phyloP scores from a whole-genome alignment of 2,329 filamentous ascomycete species.

The Orbilia blumenaviensis region DNA sequence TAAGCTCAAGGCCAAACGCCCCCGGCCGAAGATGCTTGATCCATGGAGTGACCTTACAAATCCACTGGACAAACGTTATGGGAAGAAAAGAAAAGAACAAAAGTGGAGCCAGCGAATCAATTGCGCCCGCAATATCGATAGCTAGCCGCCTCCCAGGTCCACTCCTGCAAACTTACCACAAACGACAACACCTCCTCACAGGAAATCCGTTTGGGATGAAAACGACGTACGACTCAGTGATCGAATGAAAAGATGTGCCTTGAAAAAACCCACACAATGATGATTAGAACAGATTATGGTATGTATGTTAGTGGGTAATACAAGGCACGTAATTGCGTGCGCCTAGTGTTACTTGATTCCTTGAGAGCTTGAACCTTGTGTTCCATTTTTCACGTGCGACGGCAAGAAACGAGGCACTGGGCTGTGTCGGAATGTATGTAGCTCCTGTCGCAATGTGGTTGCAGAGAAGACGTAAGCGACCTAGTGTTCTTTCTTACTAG shows the following conservation, averaged over 20 bases:
- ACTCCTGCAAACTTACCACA: slow-evolving; percentile 46
- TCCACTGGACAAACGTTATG: slow-evolving; percentile 26
- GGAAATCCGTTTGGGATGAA: not conserved
- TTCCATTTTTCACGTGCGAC: slow-evolving; percentile 43
- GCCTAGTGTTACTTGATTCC: not conserved
- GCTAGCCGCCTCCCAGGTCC: slow-evolving; percentile 37
- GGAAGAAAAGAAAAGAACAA: not conserved
- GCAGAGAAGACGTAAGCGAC: slow-evolving; percentile 48
- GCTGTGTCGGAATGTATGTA: slow-evolving; percentile 9
- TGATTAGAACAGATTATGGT: not conserved
- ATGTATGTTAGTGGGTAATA: slow-evolving; percentile 27
- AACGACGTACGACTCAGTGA: not conserved
- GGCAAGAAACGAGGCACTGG: slow-evolving; percentile 22
- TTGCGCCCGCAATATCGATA: slow-evolving; percentile 48
- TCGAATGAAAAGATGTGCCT: not conserved
- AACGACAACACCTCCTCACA: slow-evolving; percentile 48
- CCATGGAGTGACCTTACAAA: slow-evolving; percentile 6
- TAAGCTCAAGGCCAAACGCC: not conserved
- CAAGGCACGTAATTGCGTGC: slow-evolving; percentile 1
- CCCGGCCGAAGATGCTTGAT: slow-evolving; percentile 5
- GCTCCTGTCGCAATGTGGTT: slow-evolving; percentile 41
- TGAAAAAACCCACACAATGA: slow-evolving; percentile 1
- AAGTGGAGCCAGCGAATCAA: slow-evolving; percentile 28
- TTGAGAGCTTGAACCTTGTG: slow-evolving; percentile 36
- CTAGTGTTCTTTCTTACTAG: slow-evolving; percentile 17